A percentile compares a stretch with the other conserved stretches of the same genome.
Conservation (phyloP, 2,329 filamentous ascomycete genomes). For the Podosphaera fusca region DNA sequence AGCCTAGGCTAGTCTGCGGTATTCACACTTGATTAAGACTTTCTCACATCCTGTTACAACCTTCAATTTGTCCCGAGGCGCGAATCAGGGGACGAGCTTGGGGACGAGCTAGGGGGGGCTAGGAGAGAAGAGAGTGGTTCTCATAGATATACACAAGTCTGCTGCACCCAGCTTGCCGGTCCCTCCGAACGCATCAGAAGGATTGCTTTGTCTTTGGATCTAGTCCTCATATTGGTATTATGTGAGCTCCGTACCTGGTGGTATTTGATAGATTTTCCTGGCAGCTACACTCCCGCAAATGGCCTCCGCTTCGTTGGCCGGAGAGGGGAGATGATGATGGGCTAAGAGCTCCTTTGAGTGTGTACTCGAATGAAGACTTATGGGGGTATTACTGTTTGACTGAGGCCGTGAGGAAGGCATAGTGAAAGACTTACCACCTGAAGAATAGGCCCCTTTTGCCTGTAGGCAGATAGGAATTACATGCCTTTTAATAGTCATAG, state of each 20-base stretch:
- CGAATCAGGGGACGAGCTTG: no score
- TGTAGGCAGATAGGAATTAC: no score
- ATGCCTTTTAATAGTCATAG: no score
- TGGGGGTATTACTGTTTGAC: no score
- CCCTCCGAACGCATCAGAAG: neutral
- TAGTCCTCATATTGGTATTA: neutral
- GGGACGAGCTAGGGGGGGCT: neutral
- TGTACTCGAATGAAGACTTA: no score
- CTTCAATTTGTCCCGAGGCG: neutral
- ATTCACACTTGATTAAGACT: neutral
- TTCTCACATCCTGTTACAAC: neutral
- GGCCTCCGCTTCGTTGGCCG: neutral
- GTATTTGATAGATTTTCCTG: neutral
- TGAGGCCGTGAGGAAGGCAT: no score
- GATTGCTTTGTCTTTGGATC: neutral
- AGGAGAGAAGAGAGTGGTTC: neutral
- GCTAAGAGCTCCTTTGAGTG: no score
- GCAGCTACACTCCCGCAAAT: neutral
- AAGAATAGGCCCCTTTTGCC: no score
- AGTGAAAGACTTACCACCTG: no score
- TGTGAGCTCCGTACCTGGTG: neutral
- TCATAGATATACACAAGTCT: neutral
- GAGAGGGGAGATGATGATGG: no score
- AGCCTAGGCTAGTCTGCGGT: neutral
- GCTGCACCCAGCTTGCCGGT: neutral